Percentiles rank a stretch among this genome's conserved stretches.
These are phyloP conservation scores for Chalciporus sp. DNA, from an alignment of 1,284 basidiomycete species.

Conservation along the genomic window DNA sequence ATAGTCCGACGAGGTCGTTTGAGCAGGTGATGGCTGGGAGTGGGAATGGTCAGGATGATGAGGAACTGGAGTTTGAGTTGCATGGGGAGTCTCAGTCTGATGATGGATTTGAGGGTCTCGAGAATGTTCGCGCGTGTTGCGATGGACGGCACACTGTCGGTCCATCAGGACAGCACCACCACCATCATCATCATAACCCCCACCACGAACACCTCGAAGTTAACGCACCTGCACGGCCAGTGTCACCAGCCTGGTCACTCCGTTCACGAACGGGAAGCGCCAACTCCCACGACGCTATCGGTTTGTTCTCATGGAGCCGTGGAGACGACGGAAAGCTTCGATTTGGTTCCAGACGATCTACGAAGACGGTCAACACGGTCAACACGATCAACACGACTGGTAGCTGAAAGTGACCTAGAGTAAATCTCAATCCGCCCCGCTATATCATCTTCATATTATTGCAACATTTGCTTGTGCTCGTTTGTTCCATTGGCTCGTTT, in stretches of 20 bases:
- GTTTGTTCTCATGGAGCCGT: conserved; percentile 67
- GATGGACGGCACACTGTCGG: conserved; percentile 89
- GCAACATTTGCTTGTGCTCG: conserved; percentile 8
- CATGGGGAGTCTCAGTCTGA: conserved; percentile 77
- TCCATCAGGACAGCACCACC: conserved; percentile 57
- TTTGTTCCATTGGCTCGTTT: conserved; percentile 1
- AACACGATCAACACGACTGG: conserved; percentile 17
- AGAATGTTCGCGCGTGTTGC: conserved; percentile 94
- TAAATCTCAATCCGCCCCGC: background rate
- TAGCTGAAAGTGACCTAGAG: conserved; percentile 16
- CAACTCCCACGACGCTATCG: conserved; percentile 60
- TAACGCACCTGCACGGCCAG: conserved; percentile 57
- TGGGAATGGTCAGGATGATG: conserved; percentile 43
- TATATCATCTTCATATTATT: background rate
- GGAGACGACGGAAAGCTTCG: conserved; percentile 59
- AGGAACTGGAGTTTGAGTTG: conserved; percentile 82
- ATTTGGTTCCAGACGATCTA: conserved; percentile 70
- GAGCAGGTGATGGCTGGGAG: conserved; percentile 52
- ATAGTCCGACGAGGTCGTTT: conserved; percentile 69
- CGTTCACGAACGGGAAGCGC: conserved; percentile 73
- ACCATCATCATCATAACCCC: conserved; percentile 60
- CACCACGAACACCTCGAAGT: conserved; percentile 52
- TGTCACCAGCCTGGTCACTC: conserved; percentile 80
- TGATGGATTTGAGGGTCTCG: conserved; percentile 88
- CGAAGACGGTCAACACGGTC: conserved; percentile 48